Evolutionary conservation across 768 basidiomycete species (phyloP), one percentile per base, ranked within the genome.

Genomic region (Agaricus bisporus): DNA sequence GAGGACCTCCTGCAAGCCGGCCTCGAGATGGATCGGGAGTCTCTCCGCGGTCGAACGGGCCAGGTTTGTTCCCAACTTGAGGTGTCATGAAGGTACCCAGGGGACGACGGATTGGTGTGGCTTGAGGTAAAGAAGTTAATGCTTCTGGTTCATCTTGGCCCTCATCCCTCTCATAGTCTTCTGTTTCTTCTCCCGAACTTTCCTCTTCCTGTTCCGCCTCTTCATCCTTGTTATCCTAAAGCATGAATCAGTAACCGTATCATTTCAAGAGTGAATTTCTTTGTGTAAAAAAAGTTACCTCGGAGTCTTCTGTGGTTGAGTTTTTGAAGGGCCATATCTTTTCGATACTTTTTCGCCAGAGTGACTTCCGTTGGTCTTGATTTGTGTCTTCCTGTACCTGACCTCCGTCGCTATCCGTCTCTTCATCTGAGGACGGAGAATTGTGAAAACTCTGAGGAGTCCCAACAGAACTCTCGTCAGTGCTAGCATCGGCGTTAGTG

Each of bases 51-150:
- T 54, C 53, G 37, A 48, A 48, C 25, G 32, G 38, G 26, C 39
- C 39, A 20, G 47, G 17, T 42, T 48, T 48, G 29, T 64, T 63
- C 12, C 63, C 46, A 55, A 50, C 60, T 64, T 83, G 83, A 0
- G 84, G 84, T 1, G 81, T 85, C 79, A 82, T 80, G 67, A 85
- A 85, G 5, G 67, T 65, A 17, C 71, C 69, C 14, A 73, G 52
- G 29, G 58, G 37, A 17, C 66, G 61, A 41, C 69, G 61, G 28
- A 66, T 59, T n/a, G 70, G 64, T 32, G 72, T 70, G 36, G 62
- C 56, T 22, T 57, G 53, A n/a, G 54, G 61, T 2, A 56, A 56
- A 41, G 61, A 56, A 56, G 43, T 49, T 25, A 58, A 36, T 2
- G 61, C 55, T 43, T 61, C 59, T 25, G 57, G 58, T 41, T 59